A percentile compares a stretch with the other conserved stretches of the same genome.
Conservation (phyloP, 345 rosid genomes). For the Lagerstroemia speciosa region DNA sequence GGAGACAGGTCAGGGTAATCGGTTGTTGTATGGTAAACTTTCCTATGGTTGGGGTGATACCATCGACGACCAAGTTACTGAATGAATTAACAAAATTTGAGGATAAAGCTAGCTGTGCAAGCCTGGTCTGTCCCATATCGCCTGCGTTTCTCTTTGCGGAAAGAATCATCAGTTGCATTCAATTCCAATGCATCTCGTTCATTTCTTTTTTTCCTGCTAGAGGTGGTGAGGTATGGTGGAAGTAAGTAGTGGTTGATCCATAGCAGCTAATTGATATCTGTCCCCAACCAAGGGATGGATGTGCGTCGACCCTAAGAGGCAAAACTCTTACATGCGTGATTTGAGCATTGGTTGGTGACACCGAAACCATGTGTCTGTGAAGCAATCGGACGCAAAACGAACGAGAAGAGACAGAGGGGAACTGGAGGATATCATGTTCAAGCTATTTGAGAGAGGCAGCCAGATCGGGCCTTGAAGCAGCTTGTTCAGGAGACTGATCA, state of each 20-base stretch:
- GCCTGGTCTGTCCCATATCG: neutral
- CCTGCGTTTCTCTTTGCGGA: neutral
- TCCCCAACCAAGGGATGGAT: neutral
- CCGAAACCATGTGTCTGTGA: no score
- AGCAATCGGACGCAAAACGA: conserved; percentile 76
- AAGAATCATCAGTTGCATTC: neutral
- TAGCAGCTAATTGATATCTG: neutral
- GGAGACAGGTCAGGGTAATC: conserved; percentile 57
- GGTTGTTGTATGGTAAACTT: conserved; percentile 7
- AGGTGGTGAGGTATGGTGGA: neutral
- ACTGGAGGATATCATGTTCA: conserved; percentile 92
- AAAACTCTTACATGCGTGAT: no score
- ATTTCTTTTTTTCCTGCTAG: neutral
- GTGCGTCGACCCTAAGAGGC: neutral
- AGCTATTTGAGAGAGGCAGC: conserved; percentile 90
- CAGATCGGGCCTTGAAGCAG: conserved; percentile 94
- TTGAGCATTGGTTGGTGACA: neutral
- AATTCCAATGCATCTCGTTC: neutral
- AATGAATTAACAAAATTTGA: neutral
- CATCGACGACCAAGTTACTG: conserved; percentile 60
- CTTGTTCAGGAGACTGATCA: conserved; percentile 95
- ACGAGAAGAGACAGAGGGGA: conserved; percentile 97
- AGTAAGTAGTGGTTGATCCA: neutral
- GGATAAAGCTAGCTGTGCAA: neutral
- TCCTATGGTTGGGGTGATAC: conserved; percentile 44